Conservation (phyloP, 2,329 filamentous ascomycete genomes). For the Colletotrichum destructivum region DNA sequence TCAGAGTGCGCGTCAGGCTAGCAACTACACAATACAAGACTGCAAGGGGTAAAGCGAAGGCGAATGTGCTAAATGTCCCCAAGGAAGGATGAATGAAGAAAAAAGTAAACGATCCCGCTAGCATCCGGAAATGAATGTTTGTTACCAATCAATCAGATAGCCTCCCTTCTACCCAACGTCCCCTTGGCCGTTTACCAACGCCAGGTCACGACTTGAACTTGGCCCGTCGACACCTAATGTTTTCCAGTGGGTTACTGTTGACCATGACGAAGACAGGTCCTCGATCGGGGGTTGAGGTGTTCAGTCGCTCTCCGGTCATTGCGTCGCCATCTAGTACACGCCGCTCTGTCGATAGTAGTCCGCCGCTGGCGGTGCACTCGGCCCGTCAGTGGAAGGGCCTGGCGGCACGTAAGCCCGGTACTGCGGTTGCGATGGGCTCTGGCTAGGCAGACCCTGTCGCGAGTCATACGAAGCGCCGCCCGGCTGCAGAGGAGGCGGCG, state of each 20-base stretch:
- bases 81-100: neutral
- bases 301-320: neutral
- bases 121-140: constrained; percentile 24
- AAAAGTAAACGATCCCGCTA: neutral
- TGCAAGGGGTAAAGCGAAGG: neutral
- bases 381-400: constrained; percentile 53
- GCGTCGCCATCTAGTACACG: constrained; percentile 45
- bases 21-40: neutral
- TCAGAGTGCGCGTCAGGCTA: neutral
- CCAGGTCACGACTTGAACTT: too few species aligned
- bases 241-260: too few species aligned
- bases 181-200: neutral
- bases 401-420: constrained; percentile 75
- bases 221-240: too few species aligned
- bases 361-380: constrained; percentile 66
- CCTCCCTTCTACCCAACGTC: neutral
- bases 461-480: constrained; percentile 64
- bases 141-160: constrained; percentile 1
- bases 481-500: constrained; percentile 62
- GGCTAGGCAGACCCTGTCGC: constrained; percentile 66
- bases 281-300: neutral
- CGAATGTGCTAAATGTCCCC: neutral
- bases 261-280: too few species aligned
- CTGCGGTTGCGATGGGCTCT: constrained; percentile 60
- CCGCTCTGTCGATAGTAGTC: constrained; percentile 70